Conservation (phyloP, 345 rosid genomes). For the Lumnitzera littorea region DNA sequence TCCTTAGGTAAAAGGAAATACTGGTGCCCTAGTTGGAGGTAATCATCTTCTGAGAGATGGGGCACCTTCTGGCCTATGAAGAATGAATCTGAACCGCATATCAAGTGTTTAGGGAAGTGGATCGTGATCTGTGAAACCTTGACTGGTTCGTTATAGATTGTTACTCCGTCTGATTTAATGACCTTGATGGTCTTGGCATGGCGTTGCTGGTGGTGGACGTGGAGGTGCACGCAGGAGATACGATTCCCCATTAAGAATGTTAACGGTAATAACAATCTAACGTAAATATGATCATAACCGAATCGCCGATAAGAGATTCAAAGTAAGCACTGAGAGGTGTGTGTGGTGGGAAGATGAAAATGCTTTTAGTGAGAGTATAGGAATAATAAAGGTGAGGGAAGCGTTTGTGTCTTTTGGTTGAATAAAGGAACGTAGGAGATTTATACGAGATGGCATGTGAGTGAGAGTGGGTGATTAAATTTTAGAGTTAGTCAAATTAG, state of each 20-base stretch:
- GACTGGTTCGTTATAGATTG: slow-evolving; percentile 44
- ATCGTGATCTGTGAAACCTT: slow-evolving; percentile 38
- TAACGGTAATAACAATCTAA: too few species aligned
- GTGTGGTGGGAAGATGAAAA: too few species aligned
- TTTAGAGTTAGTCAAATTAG: neutral
- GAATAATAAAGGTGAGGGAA: too few species aligned
- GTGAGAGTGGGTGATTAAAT: slow-evolving; percentile 9
- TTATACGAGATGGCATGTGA: slow-evolving; percentile 6
- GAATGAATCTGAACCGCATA: slow-evolving; percentile 53
- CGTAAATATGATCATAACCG: too few species aligned
- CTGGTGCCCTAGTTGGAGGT: slow-evolving; percentile 49
- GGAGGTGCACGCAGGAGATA: slow-evolving; percentile 24
- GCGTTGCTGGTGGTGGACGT: slow-evolving; percentile 11
- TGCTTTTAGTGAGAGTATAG: too few species aligned
- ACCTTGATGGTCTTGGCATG: slow-evolving; percentile 30
- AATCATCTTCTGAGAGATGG: slow-evolving; percentile 40
- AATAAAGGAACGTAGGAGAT: too few species aligned
- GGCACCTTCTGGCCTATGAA: slow-evolving; percentile 73
- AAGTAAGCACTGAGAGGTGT: too few species aligned
- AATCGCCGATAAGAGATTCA: too few species aligned
- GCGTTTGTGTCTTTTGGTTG: too few species aligned
- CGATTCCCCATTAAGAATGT: slow-evolving; percentile 17
- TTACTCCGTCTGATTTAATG: slow-evolving; percentile 43
- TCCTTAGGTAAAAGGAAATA: slow-evolving; percentile 64
- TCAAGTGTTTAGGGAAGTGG: slow-evolving; percentile 55